Percentiles rank a stretch among this genome's conserved stretches.
Conservation (phyloP, 2,329 filamentous ascomycete genomes). For the Penicillium italicum region DNA sequence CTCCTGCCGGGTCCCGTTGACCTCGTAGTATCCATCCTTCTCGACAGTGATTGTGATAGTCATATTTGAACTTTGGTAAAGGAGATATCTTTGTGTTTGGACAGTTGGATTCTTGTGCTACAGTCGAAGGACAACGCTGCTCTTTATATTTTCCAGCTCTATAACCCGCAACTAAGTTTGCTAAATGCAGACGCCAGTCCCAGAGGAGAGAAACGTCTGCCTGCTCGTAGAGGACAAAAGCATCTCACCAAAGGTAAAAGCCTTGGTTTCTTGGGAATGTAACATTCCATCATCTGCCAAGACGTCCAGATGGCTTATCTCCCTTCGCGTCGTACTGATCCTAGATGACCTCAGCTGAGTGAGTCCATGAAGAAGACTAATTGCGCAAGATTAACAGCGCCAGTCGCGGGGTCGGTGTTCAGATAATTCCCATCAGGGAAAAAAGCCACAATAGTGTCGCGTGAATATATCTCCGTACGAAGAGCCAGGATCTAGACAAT, state of each 20-base stretch:
- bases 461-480: not conserved
- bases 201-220: not conserved
- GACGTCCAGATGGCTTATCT: conserved; percentile 7
- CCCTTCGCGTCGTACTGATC: conserved; percentile 19
- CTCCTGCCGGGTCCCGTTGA: conserved; percentile 29
- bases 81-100: not conserved
- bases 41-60: conserved; percentile 34
- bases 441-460: not conserved
- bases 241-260: not conserved
- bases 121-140: not conserved
- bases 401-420: not conserved
- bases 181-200: not conserved
- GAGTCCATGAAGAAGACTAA: not conserved
- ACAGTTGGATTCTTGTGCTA: not conserved
- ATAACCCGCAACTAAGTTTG: not conserved
- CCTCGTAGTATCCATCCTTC: conserved; percentile 33
- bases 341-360: conserved; percentile 12
- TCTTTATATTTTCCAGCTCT: conserved; percentile 9
- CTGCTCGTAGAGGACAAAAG: not conserved
- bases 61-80: conserved; percentile 17
- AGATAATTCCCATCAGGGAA: conserved; percentile 1
- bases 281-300: conserved; percentile 24
- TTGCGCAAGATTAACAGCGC: not conserved
- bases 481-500: not conserved
- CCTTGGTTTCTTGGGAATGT: conserved; percentile 19